Conservation (phyloP, 352 stramenopile species). For the Peronospora farinosa region DNA sequence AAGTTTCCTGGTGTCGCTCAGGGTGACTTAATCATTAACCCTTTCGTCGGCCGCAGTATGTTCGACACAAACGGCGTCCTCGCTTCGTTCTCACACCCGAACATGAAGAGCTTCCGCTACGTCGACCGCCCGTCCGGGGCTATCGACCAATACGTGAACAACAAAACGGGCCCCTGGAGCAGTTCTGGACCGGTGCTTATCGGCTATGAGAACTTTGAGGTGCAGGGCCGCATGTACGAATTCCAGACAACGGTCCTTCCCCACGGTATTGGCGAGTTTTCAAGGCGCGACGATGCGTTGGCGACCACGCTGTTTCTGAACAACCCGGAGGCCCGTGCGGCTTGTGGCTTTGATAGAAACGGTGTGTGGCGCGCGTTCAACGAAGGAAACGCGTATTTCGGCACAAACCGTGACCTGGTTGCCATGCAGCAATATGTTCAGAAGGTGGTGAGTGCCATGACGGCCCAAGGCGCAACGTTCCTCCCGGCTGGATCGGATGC, state of each 20-base stretch:
- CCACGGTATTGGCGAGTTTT: constrained; percentile 38
- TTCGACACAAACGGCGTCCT: constrained; percentile 57
- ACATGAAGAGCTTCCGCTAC: constrained; percentile 49
- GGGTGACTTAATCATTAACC: constrained; percentile 39
- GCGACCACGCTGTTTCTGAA: constrained; percentile 49
- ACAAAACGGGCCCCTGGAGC: constrained; percentile 34
- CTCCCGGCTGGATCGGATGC: constrained; percentile 28
- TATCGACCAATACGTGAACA: constrained; percentile 50
- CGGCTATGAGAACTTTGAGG: constrained; percentile 50
- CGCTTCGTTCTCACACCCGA: constrained; percentile 39
- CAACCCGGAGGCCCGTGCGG: constrained; percentile 51
- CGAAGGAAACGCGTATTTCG: constrained; percentile 34
- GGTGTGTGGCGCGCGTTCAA: constrained; percentile 39
- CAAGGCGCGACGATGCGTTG: constrained; percentile 30
- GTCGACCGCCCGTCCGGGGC: constrained; percentile 24
- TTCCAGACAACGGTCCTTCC: constrained; percentile 54
- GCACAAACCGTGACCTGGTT: constrained; percentile 39
- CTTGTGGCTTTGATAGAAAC: constrained; percentile 38
- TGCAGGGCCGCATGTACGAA: constrained; percentile 48
- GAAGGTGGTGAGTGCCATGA: constrained; percentile 38
- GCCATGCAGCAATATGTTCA: constrained; percentile 49
- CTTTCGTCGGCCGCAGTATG: constrained; percentile 49
- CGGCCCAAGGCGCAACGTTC: constrained; percentile 40
- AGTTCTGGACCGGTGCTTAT: constrained; percentile 48
- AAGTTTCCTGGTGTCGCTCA: constrained; percentile 46